Evolutionary conservation across 2,329 filamentous ascomycete genomes (phyloP), one percentile per base, ranked within the genome.

Genomic region (Colletotrichum sp.): DNA sequence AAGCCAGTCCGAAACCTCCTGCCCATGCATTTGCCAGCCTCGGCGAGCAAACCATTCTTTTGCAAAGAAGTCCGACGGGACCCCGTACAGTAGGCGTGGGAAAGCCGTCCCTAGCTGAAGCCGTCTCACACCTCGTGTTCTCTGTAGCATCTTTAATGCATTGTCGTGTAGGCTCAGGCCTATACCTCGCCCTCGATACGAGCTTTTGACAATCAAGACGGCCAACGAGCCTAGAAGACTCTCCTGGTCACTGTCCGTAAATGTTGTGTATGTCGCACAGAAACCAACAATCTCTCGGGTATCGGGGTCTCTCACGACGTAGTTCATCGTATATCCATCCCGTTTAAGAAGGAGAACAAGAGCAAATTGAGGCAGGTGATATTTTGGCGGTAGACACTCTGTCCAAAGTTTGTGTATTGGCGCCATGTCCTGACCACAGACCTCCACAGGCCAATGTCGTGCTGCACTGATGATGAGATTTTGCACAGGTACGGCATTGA

Each of bases 261-360:
- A 92, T 6, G 89, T 91, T 34, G 90, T 89, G 79, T 90, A 92
- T 10, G 90, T 92, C 12, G 90, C 90, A 79, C 90, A 92, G 77
- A 92, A 92, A 0, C 90, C 91, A 49, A 92, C 80, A 28, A 90
- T 78, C 44, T 86, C 84, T 9, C 81, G 81, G 5, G 82, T 86
- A 13, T 81, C 81, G 3, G 88, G 86, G n/a, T 89, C 86, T 65
- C 87, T 87, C 32, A 92, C 89, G 34, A 91, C 84, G 77, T 90
- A 91, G 81, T 92, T 90, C 84, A 89, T 89, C 10, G 87, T 86
- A 77, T 90, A 92, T 52, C 90, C 91, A 71, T 89, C 87, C 57
- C 90, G 87, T 72, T 87, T 84, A 6, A 93, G 85, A 2, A 92
- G 80, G 3, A 85, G 84, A 30, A 85, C 84, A 6, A 92, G 84